phyloP scores from a whole-genome alignment of 2,329 filamentous ascomycete species.

The Pseudovirgaria hyperparasitica region DNA sequence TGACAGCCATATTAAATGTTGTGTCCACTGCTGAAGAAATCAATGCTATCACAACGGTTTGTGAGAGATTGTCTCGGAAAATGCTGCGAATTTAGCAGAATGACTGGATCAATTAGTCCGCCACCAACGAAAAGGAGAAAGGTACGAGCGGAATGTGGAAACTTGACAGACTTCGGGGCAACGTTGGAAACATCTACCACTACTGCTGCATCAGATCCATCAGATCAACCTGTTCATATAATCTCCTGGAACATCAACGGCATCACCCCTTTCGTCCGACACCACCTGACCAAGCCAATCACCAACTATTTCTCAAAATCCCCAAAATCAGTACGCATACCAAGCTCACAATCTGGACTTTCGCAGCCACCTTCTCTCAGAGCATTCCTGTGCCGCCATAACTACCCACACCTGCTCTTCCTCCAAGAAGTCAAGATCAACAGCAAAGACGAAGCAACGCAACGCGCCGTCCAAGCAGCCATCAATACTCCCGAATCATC shows the following conservation, averaged over 20 bases:
- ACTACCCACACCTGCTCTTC: constrained; percentile 32
- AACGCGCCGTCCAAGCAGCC: constrained; percentile 26
- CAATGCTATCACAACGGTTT: too few species aligned
- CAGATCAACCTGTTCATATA: constrained; percentile 16
- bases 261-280: constrained; percentile 29
- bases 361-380: constrained; percentile 19
- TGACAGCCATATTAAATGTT: too few species aligned
- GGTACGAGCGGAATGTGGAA: too few species aligned
- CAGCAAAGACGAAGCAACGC: constrained; percentile 24
- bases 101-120: constrained; percentile 14
- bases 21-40: too few species aligned
- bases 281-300: constrained; percentile 26
- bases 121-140: constrained; percentile 13
- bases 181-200: neutral
- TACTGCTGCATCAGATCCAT: constrained; percentile 2
- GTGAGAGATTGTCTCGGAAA: too few species aligned
- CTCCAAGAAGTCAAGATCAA: constrained; percentile 40
- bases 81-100: too few species aligned
- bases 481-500: constrained; percentile 12
- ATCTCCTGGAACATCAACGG: constrained; percentile 39
- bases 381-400: constrained; percentile 30
- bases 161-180: neutral
- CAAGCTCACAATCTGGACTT: constrained; percentile 1
- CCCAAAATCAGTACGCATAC: neutral
- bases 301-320: constrained; percentile 23